These are phyloP conservation scores for Capsella bursapastoris DNA, from an alignment of 345 rosid species.

Conservation along the genomic window DNA sequence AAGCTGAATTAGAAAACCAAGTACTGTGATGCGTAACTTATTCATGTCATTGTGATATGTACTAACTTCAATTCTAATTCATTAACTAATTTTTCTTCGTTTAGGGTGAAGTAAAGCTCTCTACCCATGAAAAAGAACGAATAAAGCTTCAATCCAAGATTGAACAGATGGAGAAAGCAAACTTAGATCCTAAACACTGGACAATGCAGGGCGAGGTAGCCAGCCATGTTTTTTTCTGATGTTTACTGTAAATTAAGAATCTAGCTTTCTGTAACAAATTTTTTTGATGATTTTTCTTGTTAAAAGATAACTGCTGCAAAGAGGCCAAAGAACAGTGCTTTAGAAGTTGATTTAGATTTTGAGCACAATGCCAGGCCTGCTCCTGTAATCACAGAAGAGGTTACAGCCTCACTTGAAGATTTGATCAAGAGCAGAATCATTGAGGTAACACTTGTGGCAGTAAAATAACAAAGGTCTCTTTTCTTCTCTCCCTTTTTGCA, in stretches of 20 bases:
- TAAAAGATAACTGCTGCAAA: conserved; percentile 79
- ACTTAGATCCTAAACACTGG: conserved; percentile 90
- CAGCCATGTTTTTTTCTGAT: background rate
- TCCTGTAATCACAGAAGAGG: conserved; percentile 94
- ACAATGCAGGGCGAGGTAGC: conserved; percentile 99
- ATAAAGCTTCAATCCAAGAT: conserved; percentile 65
- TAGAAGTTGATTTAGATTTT: conserved; percentile 95
- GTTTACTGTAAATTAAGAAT: background rate
- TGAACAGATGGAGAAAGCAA: conserved; percentile 81
- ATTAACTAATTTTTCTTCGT: conserved; percentile 15
- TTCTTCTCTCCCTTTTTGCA: conserved; percentile 13
- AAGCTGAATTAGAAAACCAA: conserved; percentile 49
- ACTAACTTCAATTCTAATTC: conserved; percentile 15
- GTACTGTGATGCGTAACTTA: conserved; percentile 39
- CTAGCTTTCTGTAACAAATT: conserved; percentile 19
- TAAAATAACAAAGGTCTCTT: background rate
- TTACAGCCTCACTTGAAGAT: conserved; percentile 84
- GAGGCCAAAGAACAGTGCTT: conserved; percentile 94
- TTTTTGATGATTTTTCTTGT: conserved; percentile 15
- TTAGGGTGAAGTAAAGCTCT: conserved; percentile 61
- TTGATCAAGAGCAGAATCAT: conserved; percentile 73
- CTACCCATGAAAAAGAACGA: conserved; percentile 81
- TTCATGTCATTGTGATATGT: conserved; percentile 20
- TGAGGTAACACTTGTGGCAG: conserved; percentile 55
- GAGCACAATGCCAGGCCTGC: conserved; percentile 95